A percentile compares a stretch with the other conserved stretches of the same genome.
Conservation (phyloP, 1,139 yeast species). For the Lodderomyces oxycetoniae region DNA sequence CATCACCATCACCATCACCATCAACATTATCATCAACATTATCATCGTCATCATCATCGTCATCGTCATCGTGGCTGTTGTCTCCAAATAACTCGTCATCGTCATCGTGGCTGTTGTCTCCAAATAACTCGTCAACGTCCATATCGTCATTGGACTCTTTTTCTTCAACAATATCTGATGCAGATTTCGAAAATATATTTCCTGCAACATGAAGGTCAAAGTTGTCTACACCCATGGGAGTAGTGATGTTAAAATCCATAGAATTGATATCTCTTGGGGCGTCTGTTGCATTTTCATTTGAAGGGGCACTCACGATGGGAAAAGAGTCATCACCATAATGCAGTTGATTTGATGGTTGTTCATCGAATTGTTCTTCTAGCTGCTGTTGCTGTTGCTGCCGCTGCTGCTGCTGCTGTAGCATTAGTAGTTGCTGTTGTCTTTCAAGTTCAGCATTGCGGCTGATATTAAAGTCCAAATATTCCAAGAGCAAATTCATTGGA, state of each 20-base stretch:
- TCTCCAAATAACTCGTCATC: neutral
- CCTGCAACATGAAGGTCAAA: constrained; percentile 22
- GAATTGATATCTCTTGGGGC: constrained; percentile 15
- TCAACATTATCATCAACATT: constrained; percentile 1
- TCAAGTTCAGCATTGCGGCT: constrained; percentile 17
- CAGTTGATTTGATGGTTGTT: constrained; percentile 3
- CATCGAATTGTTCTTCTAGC: constrained; percentile 2
- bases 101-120: constrained; percentile 2
- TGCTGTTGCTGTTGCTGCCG: constrained; percentile 3
- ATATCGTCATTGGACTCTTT: constrained; percentile 4
- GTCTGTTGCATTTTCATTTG: constrained; percentile 21
- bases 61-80: neutral
- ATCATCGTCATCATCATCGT: constrained; percentile 2
- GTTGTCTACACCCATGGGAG: constrained; percentile 21
- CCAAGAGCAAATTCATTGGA: constrained; percentile 33
- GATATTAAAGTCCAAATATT: constrained; percentile 34
- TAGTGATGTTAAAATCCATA: constrained; percentile 15
- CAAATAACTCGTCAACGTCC: constrained; percentile 9
- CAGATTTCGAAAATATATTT: constrained; percentile 11
- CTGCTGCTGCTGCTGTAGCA: constrained; percentile 11
- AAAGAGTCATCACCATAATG: constrained; percentile 24
- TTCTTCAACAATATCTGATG: constrained; percentile 2
- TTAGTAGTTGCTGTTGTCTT: constrained; percentile 8
- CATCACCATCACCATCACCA: neutral
- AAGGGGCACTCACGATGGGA: constrained; percentile 22